phyloP scores from a whole-genome alignment of 257 asterid species.

The Echites panduratus region DNA sequence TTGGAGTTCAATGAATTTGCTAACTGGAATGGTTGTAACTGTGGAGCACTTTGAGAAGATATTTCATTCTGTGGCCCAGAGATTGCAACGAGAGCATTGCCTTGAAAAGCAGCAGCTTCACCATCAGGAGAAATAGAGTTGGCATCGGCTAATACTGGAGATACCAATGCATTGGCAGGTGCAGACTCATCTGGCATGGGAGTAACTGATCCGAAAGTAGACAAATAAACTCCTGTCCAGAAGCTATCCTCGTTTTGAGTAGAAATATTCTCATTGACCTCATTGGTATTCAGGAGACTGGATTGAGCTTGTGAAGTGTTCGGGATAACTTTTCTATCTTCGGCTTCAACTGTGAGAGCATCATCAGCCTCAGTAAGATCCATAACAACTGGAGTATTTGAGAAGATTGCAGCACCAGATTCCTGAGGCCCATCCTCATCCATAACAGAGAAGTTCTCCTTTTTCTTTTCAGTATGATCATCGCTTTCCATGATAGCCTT shows the following conservation, averaged over 20 bases:
- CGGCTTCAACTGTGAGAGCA: slow-evolving; percentile 23
- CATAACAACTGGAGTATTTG: slow-evolving; percentile 29
- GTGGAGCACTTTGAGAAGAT: slow-evolving; percentile 29
- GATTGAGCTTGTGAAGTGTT: slow-evolving; percentile 18
- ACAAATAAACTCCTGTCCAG: slow-evolving; percentile 47
- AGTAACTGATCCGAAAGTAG: slow-evolving; percentile 34
- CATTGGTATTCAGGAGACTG: slow-evolving; percentile 15
- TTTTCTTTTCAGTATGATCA: slow-evolving; percentile 35
- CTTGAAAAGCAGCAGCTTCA: slow-evolving; percentile 26
- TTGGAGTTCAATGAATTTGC: slow-evolving; percentile 28
- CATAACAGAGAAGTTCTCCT: slow-evolving; percentile 23
- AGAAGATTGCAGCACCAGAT: slow-evolving; percentile 24
- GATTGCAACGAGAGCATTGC: slow-evolving; percentile 27
- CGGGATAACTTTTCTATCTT: slow-evolving; percentile 34
- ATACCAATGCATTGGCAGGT: slow-evolving; percentile 13
- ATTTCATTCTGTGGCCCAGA: slow-evolving; percentile 28
- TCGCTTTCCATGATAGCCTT: slow-evolving; percentile 43
- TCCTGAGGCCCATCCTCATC: slow-evolving; percentile 29
- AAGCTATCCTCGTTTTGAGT: slow-evolving; percentile 27
- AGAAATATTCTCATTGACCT: slow-evolving; percentile 25
- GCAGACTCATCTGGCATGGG: slow-evolving; percentile 21
- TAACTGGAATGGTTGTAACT: slow-evolving; percentile 37
- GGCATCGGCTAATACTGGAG: slow-evolving; percentile 26
- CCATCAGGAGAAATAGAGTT: slow-evolving; percentile 17
- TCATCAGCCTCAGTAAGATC: slow-evolving; percentile 64